Percentiles rank a stretch among this genome's conserved stretches.
Evolutionary conservation across 352 stramenopile genomes (phyloP).

Genomic region (Peronosclerospora sorghi): DNA sequence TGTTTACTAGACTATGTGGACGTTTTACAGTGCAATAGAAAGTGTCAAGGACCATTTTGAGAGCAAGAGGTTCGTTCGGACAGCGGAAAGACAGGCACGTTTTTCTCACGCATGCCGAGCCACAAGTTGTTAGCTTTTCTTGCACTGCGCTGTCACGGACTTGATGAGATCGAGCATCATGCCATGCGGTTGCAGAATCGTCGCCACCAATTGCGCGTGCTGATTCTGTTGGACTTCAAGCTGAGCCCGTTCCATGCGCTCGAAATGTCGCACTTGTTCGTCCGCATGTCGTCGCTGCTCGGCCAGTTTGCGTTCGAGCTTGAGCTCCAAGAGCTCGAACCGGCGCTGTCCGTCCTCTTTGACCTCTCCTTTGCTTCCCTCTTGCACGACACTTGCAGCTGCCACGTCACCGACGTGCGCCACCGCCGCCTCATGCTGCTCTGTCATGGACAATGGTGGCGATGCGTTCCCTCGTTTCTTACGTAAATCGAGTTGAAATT

Average conservation of each 20-base stretch:
- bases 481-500: conserved; percentile 8
- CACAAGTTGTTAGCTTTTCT: conserved; percentile 6
- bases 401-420: conserved; percentile 16
- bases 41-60: no score
- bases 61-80: no score
- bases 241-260: conserved; percentile 15
- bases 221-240: conserved; percentile 20
- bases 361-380: conserved; percentile 8
- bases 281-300: conserved; percentile 18
- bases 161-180: conserved; percentile 32
- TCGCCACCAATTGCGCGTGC: conserved; percentile 19
- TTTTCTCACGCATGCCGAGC: no score
- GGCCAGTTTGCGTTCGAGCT: conserved; percentile 23
- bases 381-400: conserved; percentile 11
- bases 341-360: conserved; percentile 8
- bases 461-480: conserved; percentile 6
- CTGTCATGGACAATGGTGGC: neutral
- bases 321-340: conserved; percentile 22
- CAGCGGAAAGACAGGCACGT: no score
- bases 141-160: conserved; percentile 10
- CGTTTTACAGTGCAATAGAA: no score
- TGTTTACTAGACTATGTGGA: no score
- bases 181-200: conserved; percentile 25
- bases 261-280: conserved; percentile 17
- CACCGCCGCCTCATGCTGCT: conserved; percentile 19